Base-by-base conservation (phyloP, 257 asterid genomes). In the Pogostemon cablin region DNA sequence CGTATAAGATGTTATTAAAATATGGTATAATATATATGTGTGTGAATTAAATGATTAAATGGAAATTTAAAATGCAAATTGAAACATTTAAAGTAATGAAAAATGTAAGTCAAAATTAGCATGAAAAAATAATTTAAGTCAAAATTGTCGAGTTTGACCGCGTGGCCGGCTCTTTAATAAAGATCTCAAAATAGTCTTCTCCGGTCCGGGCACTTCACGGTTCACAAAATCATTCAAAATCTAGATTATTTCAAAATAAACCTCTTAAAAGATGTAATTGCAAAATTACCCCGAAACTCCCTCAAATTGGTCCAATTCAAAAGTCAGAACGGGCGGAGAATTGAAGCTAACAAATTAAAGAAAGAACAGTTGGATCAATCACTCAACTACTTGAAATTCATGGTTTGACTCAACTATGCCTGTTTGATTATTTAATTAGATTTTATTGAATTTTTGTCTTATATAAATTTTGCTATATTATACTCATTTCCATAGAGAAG, bases 111-210 rank as follows among this genome's bases (percentile, higher is more conserved):
- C 17, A 52, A 52, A 52, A 52, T 1, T 10, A 52, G 10, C 2
- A 4, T 0, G 15, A 1, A 50, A 12, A 15, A 58, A 39, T 49
- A 12, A 40, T 62, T 17, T 4, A 34, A 72, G 71, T 53, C 50
- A 72, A 64, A 41, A 11, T 53, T 41, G 60, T 48, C 44, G 67
- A 53, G 53, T 73, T 73, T 65, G 72, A 65, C 71, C 49, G 17
- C 17, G 5, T 34, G 7, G 69, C 46, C 55, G 43, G 41, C 46
- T 58, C 9, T 11, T 34, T 4, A 39, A 55, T 25, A 25, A 65
- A 2, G 2, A 6, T 9, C 76, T 25, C 60, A 44, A 44, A 12
- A 34, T n/a, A 56, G 12, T 61, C 72, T 65, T 44, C 65, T 55
- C 12, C 11, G 53, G 32, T 40, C 62, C 62, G 4, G 41, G 48